These are phyloP conservation scores for Malus hybrid DNA, from an alignment of 331 rosid species.

Conservation along the genomic window DNA sequence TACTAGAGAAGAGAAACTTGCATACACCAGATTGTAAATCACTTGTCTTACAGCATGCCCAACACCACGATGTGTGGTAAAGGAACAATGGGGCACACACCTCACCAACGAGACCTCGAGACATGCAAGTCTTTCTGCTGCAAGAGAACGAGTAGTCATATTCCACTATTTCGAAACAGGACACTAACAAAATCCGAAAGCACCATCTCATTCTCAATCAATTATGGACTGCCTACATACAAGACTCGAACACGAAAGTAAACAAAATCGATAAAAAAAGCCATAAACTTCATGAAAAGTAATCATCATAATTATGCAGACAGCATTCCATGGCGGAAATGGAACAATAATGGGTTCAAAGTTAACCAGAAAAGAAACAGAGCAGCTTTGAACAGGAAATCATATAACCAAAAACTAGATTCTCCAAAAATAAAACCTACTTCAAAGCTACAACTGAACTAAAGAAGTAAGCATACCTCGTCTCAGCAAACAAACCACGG, in stretches of 20 bases:
- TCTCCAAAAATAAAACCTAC: background rate
- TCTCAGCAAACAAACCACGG: conserved; percentile 35
- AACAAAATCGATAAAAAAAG: background rate
- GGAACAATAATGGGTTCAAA: background rate
- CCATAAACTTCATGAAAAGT: background rate
- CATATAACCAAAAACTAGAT: background rate
- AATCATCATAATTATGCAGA: background rate
- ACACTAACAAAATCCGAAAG: background rate
- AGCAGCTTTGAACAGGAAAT: background rate
- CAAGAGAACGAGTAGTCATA: background rate
- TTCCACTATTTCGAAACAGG: background rate
- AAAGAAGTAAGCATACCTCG: conserved; percentile 12
- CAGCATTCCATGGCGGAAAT: background rate
- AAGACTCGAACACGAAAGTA: background rate
- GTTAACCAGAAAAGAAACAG: background rate
- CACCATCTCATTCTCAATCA: background rate
- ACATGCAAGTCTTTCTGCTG: background rate
- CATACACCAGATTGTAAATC: background rate
- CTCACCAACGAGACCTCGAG: background rate
- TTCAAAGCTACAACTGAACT: background rate
- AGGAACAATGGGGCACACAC: background rate
- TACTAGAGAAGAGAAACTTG: background rate
- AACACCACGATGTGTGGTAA: background rate
- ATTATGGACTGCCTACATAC: background rate
- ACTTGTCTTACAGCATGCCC: background rate